Conservation (phyloP, 208 protist species). For the Wallacemonas rigidus region DNA sequence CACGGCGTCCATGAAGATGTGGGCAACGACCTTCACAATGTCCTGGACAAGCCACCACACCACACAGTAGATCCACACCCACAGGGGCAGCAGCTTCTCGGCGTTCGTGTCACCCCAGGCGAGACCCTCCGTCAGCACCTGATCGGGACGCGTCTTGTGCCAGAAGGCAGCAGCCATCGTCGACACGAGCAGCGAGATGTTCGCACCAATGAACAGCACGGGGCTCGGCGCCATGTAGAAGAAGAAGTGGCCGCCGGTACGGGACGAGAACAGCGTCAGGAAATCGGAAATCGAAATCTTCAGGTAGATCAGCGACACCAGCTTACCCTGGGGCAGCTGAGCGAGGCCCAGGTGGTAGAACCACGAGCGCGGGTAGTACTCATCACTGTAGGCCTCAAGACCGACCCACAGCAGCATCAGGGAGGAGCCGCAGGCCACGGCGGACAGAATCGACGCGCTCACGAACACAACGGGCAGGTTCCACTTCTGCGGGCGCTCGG, state of each 20-base stretch:
- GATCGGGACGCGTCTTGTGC: conserved; percentile 54
- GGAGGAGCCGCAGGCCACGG: conserved; percentile 67
- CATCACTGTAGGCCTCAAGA: conserved; percentile 47
- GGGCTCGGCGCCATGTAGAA: conserved; percentile 60
- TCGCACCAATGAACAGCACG: conserved; percentile 63
- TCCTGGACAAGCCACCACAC: conserved; percentile 92
- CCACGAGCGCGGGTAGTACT: conserved; percentile 56
- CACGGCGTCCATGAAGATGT: conserved; percentile 66
- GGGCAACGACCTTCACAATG: conserved; percentile 71
- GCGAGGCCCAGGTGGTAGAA: conserved; percentile 67
- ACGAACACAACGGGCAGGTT: conserved; percentile 69
- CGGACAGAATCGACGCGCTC: conserved; percentile 56
- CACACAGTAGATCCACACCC: conserved; percentile 92
- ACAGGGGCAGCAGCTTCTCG: conserved; percentile 77
- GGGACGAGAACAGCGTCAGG: conserved; percentile 89
- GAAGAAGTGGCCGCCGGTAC: conserved; percentile 80
- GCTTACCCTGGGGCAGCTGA: conserved; percentile 63
- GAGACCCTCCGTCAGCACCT: conserved; percentile 74
- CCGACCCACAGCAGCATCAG: conserved; percentile 68
- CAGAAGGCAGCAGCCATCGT: conserved; percentile 76
- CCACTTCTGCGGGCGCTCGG: conserved; percentile 62
- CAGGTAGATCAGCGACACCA: conserved; percentile 87
- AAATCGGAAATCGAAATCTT: conserved; percentile 91
- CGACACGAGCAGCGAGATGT: conserved; percentile 71
- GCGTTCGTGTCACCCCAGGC: conserved; percentile 45